A percentile compares a stretch with the other conserved stretches of the same genome.
Evolutionary conservation across 768 basidiomycete species (phyloP).

Genomic region (Boletus patriciae): DNA sequence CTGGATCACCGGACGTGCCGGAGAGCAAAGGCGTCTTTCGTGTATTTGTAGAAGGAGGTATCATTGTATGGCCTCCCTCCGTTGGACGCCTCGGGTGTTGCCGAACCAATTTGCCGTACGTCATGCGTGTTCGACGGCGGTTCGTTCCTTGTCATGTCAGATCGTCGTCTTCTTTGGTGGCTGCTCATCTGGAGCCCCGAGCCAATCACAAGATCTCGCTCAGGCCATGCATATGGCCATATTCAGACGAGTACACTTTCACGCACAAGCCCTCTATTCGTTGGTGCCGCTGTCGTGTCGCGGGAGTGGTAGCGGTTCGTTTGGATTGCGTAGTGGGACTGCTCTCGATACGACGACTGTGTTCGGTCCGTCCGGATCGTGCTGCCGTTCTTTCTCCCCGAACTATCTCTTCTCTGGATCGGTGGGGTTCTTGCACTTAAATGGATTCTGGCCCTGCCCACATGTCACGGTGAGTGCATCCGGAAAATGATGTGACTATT

Average conservation of each 20-base stretch:
- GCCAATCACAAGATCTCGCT: conserved; percentile 9
- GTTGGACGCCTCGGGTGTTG: conserved; percentile 5
- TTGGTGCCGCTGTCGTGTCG: not conserved
- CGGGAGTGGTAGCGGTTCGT: not conserved
- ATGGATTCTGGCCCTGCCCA: conserved; percentile 5
- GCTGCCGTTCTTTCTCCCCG: conserved; percentile 10
- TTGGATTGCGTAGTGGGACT: not conserved
- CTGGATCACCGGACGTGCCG: not conserved
- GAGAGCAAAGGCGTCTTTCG: not conserved
- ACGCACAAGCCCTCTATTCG: not conserved
- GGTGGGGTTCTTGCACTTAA: conserved; percentile 15
- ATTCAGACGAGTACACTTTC: not conserved
- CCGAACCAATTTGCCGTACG: conserved; percentile 14
- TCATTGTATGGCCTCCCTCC: no score
- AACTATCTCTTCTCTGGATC: conserved; percentile 14
- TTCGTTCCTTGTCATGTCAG: conserved; percentile 20
- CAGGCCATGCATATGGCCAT: conserved; percentile 4
- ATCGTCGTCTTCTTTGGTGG: conserved; percentile 28
- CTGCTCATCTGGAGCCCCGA: not conserved
- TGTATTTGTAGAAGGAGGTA: not conserved
- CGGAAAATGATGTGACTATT: conserved; percentile 18
- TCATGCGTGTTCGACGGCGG: conserved; percentile 8
- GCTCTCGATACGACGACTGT: not conserved
- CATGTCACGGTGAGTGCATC: conserved; percentile 9
- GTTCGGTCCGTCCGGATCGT: conserved; percentile 1